Base-by-base conservation (phyloP, 1,284 basidiomycete species). In the Pterula multifida region DNA sequence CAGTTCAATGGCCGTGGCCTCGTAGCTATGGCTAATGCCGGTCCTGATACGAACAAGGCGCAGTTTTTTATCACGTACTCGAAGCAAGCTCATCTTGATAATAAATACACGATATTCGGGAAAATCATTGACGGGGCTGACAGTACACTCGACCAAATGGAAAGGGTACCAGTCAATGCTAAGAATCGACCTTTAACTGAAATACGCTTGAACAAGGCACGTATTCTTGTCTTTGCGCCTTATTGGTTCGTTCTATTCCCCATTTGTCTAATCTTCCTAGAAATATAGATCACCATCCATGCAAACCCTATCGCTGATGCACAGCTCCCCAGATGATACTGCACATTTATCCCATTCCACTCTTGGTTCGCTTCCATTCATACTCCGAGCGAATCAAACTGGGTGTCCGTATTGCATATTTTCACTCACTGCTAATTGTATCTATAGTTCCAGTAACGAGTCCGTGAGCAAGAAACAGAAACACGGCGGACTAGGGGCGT, bases 1-100 rank as follows among this genome's bases (percentile, higher is more conserved):
- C 63, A 94, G 91, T 97, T 98, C 71, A 96, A 96, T 66, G 73
- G 81, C 50, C 80, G 94, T 55, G 93, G 93, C 17, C 77, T 96
- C 55, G 82, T 96, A n/a, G 93, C 93, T 22, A 96, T 97, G 91
- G 94, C 93, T 49, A 97, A 97, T 65, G 85, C 87, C 2, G 94
- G 94, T 0, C 85, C 86, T 21, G 88, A 95, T 64, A 84, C 87
- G 19, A 97, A 96, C 71, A 96, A 95, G 67, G 90, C 90, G 2
- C 85, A 95, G 67, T 95, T 96, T 69, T 95, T 96, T 68, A 82
- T 97, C 62, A 85, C 91, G 1, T 97, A 95, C 62, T 72, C 85
- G 0, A 96, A 96, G 61, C 92, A 96, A 60, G 68, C 87, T 1
- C 92, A 95, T 61, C 77, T 97, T 21, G 92, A 97, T 63, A 83